These are phyloP conservation scores for Phytophthora macrochlamydospora DNA, from an alignment of 352 stramenopile genomes.

Conservation along the genomic window DNA sequence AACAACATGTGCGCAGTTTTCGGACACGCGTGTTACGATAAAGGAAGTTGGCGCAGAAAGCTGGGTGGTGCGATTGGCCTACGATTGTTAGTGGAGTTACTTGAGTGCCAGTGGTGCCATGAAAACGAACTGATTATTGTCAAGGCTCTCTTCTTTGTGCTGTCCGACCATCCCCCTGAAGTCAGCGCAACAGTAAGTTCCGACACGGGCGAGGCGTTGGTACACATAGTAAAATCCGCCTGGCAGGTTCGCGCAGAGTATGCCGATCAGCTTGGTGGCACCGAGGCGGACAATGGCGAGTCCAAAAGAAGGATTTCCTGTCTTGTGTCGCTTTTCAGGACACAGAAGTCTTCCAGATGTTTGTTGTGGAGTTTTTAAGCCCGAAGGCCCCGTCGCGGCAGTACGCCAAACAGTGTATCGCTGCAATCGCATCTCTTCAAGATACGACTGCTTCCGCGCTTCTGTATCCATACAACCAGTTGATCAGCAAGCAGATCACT, in stretches of 20 bases:
- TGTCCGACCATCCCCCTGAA: slow-evolving; percentile 86
- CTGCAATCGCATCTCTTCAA: slow-evolving; percentile 56
- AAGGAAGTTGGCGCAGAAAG: slow-evolving; percentile 84
- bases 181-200: slow-evolving; percentile 78
- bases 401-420: slow-evolving; percentile 79
- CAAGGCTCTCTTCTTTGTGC: slow-evolving; percentile 87
- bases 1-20: slow-evolving; percentile 84
- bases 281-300: slow-evolving; percentile 11
- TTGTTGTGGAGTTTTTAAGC: slow-evolving; percentile 89
- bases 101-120: slow-evolving; percentile 81
- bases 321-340: slow-evolving; percentile 83
- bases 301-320: slow-evolving; percentile 66
- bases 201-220: slow-evolving; percentile 68
- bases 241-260: slow-evolving; percentile 51
- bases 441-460: slow-evolving; percentile 67
- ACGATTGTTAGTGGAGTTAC: slow-evolving; percentile 60
- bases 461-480: slow-evolving; percentile 83
- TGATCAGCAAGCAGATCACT: slow-evolving; percentile 88
- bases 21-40: slow-evolving; percentile 87
- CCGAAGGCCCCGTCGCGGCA: slow-evolving; percentile 66
- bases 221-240: slow-evolving; percentile 63
- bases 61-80: slow-evolving; percentile 79
- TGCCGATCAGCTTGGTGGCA: slow-evolving; percentile 30
- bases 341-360: slow-evolving; percentile 86
- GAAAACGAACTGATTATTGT: slow-evolving; percentile 88